Base-by-base conservation (phyloP, 2,329 filamentous ascomycete species). In the Xylariaceae sp. region DNA sequence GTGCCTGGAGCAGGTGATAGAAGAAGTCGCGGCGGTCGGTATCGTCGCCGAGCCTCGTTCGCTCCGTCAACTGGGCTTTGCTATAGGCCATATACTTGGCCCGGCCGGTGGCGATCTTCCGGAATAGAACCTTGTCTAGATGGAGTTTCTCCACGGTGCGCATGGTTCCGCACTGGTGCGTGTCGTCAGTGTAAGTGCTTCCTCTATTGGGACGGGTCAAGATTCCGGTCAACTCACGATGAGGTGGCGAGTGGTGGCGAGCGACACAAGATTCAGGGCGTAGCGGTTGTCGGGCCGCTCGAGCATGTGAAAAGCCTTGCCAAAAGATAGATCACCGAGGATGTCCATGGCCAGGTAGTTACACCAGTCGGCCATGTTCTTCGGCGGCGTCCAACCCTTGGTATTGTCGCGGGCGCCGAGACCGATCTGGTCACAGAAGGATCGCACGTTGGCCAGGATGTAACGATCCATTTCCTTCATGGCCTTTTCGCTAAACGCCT, bases 1-100 rank as follows among this genome's bases (percentile, higher is more conserved):
- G 80, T 7, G 86, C 86, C 64, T 84, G 85, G 55, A 89, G 78
- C 10, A 90, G 77, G 68, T 89, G 84, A 70, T 88, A 85, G 72
- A 89, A 89, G 73, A 89, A 89, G 66, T 89, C 87, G 53, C 85
- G 83, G 32, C 86, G 84, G 62, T 83, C 84, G 45, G 79, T 84
- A 59, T 80, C 82, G 59, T 83, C 82, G 26, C 84, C 84, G 22
- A 86, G 72, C 56, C 83, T 81, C 46, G 84, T 87, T 21, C 86
- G 79, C 63, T 88, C 81, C 13, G 78, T 78, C 39, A 87, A 77
- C 69, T 88, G 86, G 2, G 76, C 74, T 47, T 85, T 83, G 68
- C 83, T 86, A 71, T 88, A 88, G 48, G 79, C 77, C 79, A 89
- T 87, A 67, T 89, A 89, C 55, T 80, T 78, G 66, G 81, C 85